Percentiles rank a stretch among this genome's conserved stretches.
phyloP scores from a whole-genome alignment of 2,329 filamentous ascomycete species.

The Scorias spongiosa region DNA sequence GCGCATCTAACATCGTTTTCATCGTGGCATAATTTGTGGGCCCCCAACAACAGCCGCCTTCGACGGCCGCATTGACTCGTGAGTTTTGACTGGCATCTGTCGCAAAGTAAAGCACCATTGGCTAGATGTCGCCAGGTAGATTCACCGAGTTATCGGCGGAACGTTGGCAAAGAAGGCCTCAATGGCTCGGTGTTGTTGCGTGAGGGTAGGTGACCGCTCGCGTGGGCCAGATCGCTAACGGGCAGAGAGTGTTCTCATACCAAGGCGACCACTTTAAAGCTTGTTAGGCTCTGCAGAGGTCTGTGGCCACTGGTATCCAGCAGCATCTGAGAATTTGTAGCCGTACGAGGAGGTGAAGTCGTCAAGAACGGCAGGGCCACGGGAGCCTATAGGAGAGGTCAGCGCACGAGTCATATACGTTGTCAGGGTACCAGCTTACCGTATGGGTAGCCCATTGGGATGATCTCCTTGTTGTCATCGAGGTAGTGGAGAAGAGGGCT shows the following conservation, averaged over 20 bases:
- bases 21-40: neutral
- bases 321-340: constrained; percentile 96
- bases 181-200: neutral
- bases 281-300: constrained; percentile 65
- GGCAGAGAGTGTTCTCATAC: neutral
- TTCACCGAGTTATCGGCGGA: neutral
- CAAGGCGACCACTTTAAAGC: constrained; percentile 36
- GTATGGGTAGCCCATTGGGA: constrained; percentile 98
- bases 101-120: too few species aligned
- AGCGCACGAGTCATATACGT: neutral
- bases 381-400: constrained; percentile 54
- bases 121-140: too few species aligned
- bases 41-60: neutral
- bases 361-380: constrained; percentile 87
- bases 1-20: neutral
- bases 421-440: constrained; percentile 72
- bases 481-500: constrained; percentile 94
- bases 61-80: too few species aligned
- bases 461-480: constrained; percentile 98
- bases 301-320: constrained; percentile 81
- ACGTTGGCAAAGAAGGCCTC: neutral
- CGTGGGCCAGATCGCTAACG: neutral
- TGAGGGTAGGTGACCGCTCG: neutral
- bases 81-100: too few species aligned
- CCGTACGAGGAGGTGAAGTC: constrained; percentile 97